phyloP scores from a whole-genome alignment of 345 rosid genomes.

The Syzygium aromaticum region DNA sequence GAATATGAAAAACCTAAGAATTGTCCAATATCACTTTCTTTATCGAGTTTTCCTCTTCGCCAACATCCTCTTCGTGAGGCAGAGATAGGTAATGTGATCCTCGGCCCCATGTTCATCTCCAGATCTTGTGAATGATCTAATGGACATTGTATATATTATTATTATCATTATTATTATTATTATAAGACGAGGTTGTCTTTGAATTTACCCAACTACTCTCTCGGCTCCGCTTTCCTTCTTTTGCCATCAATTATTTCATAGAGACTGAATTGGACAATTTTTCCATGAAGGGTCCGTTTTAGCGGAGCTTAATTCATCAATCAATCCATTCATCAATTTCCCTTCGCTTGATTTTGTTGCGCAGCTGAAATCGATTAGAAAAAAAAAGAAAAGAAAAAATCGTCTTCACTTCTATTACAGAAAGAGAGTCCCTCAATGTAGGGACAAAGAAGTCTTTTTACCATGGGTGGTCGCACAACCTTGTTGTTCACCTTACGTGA shows the following conservation, averaged over 20 bases:
- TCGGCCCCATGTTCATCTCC: background rate
- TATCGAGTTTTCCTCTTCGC: background rate
- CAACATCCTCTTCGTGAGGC: background rate
- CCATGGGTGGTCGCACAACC: background rate
- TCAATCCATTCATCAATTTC: background rate
- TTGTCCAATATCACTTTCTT: background rate
- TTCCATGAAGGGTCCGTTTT: no score
- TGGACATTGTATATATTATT: background rate
- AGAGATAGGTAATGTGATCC: background rate
- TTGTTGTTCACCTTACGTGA: no score
- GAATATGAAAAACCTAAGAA: background rate
- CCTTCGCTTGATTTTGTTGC: background rate
- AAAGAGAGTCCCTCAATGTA: background rate
- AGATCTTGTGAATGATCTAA: background rate
- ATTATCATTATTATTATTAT: no score
- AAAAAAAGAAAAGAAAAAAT: no score
- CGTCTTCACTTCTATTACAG: no score
- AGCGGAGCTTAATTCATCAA: no score
- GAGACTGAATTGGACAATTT: no score
- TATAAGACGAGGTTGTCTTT: background rate
- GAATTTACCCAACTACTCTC: background rate
- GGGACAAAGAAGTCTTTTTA: background rate
- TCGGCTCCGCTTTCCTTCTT: background rate
- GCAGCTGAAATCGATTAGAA: background rate
- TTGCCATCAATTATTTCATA: no score